Percentiles rank a stretch among this genome's conserved stretches.
Conservation (phyloP, 148 eudicot species). For the Oxyria digyna region DNA sequence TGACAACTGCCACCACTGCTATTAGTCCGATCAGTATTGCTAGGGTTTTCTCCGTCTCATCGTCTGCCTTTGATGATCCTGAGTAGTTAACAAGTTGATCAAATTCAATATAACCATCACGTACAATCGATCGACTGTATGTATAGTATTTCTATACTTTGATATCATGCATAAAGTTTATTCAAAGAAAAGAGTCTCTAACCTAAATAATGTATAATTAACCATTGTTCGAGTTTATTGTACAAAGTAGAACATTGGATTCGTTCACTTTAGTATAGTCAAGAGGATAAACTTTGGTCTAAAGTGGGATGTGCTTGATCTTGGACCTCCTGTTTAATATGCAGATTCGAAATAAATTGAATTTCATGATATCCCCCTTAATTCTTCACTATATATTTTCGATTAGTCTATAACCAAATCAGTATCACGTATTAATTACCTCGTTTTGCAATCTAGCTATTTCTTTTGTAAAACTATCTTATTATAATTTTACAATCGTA, state of each 20-base stretch:
- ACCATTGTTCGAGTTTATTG: background rate
- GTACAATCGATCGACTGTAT: too few relatives aligned
- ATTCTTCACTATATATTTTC: background rate
- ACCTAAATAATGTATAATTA: too few relatives aligned
- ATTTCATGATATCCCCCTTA: background rate
- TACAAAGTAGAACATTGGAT: background rate
- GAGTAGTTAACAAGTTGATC: too few relatives aligned
- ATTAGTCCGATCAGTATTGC: slow-evolving; percentile 50
- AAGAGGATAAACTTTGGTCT: background rate
- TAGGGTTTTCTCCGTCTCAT: slow-evolving; percentile 35
- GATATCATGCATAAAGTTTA: too few relatives aligned
- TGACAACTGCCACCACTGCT: slow-evolving; percentile 36
- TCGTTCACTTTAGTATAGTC: background rate
- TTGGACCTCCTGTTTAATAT: background rate
- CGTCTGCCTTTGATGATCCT: slow-evolving; percentile 1
- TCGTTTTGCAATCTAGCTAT: background rate
- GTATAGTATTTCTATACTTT: too few relatives aligned
- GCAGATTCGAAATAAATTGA: background rate
- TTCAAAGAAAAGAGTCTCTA: too few relatives aligned
- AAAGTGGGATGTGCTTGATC: too few relatives aligned
- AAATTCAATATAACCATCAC: too few relatives aligned
- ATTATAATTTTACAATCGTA: too few relatives aligned
- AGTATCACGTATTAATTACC: background rate
- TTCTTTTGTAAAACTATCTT: too few relatives aligned
- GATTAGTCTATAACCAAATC: background rate